Evolutionary conservation across 2,329 filamentous ascomycete species (phyloP).

Genomic region (Ophiostoma ulmi): DNA sequence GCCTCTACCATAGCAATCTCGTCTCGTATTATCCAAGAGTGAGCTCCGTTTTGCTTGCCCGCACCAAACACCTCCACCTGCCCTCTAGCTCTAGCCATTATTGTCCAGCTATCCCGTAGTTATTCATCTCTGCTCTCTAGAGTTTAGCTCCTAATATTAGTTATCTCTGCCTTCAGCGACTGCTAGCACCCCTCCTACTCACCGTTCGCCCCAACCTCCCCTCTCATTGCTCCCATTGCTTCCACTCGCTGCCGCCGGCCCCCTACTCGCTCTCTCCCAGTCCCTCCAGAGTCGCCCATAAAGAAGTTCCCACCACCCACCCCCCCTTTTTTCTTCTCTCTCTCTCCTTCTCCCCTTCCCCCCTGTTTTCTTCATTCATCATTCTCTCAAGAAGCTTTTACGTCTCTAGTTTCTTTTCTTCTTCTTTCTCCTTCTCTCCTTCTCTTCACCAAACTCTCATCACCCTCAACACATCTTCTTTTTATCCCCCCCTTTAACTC

Average conservation of each 20-base stretch:
- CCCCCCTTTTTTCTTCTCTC: conserved; percentile 37
- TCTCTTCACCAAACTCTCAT: conserved; percentile 14
- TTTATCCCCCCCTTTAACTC: background rate
- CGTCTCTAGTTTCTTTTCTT: conserved; percentile 24
- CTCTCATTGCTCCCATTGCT: conserved; percentile 18
- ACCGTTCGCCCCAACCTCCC: conserved; percentile 27
- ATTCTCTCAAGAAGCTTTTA: conserved; percentile 30
- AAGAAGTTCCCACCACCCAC: conserved; percentile 26
- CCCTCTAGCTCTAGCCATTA: background rate
- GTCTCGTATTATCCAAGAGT: background rate
- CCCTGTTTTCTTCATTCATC: conserved; percentile 28
- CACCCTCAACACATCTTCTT: conserved; percentile 15
- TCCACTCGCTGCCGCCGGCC: conserved; percentile 25
- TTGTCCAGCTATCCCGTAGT: conserved; percentile 8
- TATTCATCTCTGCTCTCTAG: too few species aligned
- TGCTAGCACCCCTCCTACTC: conserved; percentile 9
- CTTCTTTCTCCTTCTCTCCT: conserved; percentile 13
- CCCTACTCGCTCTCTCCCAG: conserved; percentile 13
- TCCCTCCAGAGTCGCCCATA: conserved; percentile 19
- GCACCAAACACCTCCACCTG: background rate
- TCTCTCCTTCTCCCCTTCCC: conserved; percentile 27
- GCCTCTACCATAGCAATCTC: background rate
- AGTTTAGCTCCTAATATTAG: background rate
- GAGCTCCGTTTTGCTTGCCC: conserved; percentile 7
- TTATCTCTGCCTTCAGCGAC: background rate